Base-by-base conservation (phyloP, 495 filamentous ascomycete species). In the Annulohypoxylon bovei region DNA sequence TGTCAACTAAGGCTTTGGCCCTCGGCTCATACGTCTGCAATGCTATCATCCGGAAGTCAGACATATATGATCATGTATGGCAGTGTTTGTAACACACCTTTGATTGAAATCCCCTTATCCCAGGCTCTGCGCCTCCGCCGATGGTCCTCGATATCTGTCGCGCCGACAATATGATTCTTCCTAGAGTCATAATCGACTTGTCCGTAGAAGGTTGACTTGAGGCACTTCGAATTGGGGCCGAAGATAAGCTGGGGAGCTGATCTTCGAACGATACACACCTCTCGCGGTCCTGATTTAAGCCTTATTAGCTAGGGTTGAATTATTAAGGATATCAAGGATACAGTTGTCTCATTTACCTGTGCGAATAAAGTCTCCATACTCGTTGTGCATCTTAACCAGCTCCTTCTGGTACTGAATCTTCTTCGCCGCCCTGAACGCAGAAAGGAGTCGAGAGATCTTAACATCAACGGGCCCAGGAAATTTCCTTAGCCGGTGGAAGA, bases 391-490 rank as follows among this genome's bases (percentile, higher is more conserved):
- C 16, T 68, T 50, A 1, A 68, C 78, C 1, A 81, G 18, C n/a
- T 79, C 65, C 12, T 66, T 40, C 37, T 77, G 72, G 49, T 81
- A 80, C 44, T 77, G 54, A 2, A 69, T 59, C 2, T 67, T 49
- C 12, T 72, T 68, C 0, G 68, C 44, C 0, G 59, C 50, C 39
- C 74, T 37, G 12, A 47, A 37, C n/a, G 73, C 55, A 42, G 75
- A 67, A 42, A 76, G 82, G 16, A 84, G 71, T 1, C 76, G 77
- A 6, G 78, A 79, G 0, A 86, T 40, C 23, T 74, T 76, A 14
- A 82, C 75, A 2, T 67, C 25, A 14, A 79, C 54, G 1, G 84
- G 83, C 0, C 85, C 84, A 5, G 82, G 81, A 62, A 87, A 85
- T 0, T 53, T 67, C 28, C 78, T 73, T 3, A 87, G 68, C 3